A percentile compares a stretch with the other conserved stretches of the same genome.
Conservation (phyloP, 306 rosid genomes). For the Pyrus bretschneideri region DNA sequence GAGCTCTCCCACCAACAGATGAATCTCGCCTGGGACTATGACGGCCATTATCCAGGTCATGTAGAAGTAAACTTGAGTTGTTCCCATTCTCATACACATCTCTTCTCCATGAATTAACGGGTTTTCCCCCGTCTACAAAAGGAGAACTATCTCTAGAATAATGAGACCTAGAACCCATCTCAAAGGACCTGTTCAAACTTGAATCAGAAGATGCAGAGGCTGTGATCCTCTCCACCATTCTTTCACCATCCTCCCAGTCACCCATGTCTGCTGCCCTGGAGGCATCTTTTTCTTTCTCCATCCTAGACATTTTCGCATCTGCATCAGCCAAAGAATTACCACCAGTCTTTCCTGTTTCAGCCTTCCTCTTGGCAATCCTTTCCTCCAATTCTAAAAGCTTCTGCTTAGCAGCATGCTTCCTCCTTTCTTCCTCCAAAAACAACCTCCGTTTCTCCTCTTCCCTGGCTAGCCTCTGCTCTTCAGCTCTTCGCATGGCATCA, state of each 20-base stretch:
- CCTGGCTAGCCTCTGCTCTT: slow-evolving; percentile 72
- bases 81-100: slow-evolving; percentile 67
- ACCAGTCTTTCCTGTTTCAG: slow-evolving; percentile 44
- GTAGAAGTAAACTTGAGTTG: slow-evolving; percentile 43
- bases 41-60: slow-evolving; percentile 54
- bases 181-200: slow-evolving; percentile 55
- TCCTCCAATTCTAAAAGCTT: slow-evolving; percentile 91
- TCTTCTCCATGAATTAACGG: slow-evolving; percentile 70
- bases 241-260: slow-evolving; percentile 95
- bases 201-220: slow-evolving; percentile 85
- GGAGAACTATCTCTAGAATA: slow-evolving; percentile 48
- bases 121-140: slow-evolving; percentile 61
- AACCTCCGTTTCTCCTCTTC: slow-evolving; percentile 80
- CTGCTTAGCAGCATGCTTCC: slow-evolving; percentile 88
- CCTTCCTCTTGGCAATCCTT: slow-evolving; percentile 77
- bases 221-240: slow-evolving; percentile 79
- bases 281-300: slow-evolving; percentile 49
- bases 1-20: slow-evolving; percentile 51
- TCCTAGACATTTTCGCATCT: slow-evolving; percentile 43
- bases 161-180: slow-evolving; percentile 58
- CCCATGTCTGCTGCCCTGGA: slow-evolving; percentile 47
- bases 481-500: slow-evolving; percentile 68
- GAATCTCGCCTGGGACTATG: slow-evolving; percentile 48
- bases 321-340: slow-evolving; percentile 27
- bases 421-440: slow-evolving; percentile 77